phyloP scores from a whole-genome alignment of 495 filamentous ascomycete species.

The Tirmania nivea region DNA sequence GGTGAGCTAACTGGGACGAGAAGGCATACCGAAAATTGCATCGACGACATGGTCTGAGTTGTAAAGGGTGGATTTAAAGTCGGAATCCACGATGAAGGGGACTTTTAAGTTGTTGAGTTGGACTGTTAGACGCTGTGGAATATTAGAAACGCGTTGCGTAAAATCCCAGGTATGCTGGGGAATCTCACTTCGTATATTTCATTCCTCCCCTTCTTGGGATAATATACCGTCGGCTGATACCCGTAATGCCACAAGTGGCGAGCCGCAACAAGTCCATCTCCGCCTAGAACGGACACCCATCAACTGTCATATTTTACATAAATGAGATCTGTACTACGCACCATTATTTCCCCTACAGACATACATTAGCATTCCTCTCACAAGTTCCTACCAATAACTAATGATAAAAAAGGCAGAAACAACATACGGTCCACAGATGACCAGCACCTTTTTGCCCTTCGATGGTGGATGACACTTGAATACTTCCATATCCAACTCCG shows the following conservation, averaged over 20 bases:
- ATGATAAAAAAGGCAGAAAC: slow-evolving; percentile 15
- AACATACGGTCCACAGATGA: slow-evolving; percentile 39
- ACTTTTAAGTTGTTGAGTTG: slow-evolving; percentile 67
- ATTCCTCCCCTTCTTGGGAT: slow-evolving; percentile 75
- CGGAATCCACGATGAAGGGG: slow-evolving; percentile 53
- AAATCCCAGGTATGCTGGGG: no score
- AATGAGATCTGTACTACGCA: not conserved
- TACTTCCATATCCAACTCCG: no score
- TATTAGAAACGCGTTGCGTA: not conserved
- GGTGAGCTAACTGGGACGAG: not conserved
- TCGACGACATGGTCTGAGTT: slow-evolving; percentile 65
- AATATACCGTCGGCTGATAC: slow-evolving; percentile 76
- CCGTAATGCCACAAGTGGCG: slow-evolving; percentile 88
- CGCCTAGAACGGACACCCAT: slow-evolving; percentile 33
- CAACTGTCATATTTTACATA: not conserved
- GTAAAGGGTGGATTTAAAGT: slow-evolving; percentile 39
- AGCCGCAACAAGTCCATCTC: slow-evolving; percentile 86
- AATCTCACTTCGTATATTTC: slow-evolving; percentile 46
- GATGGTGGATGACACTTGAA: not conserved
- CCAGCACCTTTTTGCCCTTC: not conserved
- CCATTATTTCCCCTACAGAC: slow-evolving; percentile 1
- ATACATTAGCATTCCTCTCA: not conserved
- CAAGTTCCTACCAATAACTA: not conserved
- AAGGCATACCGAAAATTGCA: slow-evolving; percentile 60
- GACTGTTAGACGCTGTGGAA: slow-evolving; percentile 38